Evolutionary conservation across 1,284 basidiomycete genomes (phyloP).

Genomic region (Naganishia albida): DNA sequence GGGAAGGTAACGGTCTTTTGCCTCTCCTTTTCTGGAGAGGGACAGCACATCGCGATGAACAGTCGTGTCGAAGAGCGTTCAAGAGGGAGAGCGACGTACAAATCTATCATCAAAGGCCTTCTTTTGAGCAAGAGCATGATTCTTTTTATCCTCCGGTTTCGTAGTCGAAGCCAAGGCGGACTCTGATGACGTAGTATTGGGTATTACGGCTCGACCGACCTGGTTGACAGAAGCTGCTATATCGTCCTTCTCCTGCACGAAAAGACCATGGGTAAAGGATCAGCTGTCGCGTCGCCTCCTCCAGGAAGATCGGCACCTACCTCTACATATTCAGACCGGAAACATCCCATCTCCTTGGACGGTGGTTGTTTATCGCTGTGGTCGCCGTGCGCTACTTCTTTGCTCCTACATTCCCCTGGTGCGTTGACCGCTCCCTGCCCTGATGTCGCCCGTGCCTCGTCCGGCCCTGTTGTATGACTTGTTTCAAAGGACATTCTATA

Average conservation of each 20-base stretch:
- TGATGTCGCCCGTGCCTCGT: background rate
- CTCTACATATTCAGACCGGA: background rate
- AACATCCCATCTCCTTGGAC: background rate
- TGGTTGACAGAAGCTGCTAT: background rate
- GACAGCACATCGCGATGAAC: background rate
- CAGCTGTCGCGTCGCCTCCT: background rate
- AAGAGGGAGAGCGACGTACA: slow-evolving; percentile 3
- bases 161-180: slow-evolving; percentile 1
- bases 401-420: background rate
- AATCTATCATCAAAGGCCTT: slow-evolving; percentile 34
- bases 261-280: too few species aligned
- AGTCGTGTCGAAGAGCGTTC: background rate
- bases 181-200: background rate
- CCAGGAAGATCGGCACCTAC: background rate
- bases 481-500: slow-evolving; percentile 6
- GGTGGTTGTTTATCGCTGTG: background rate
- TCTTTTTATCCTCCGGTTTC: slow-evolving; percentile 27
- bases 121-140: slow-evolving; percentile 30
- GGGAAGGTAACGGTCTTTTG: slow-evolving; percentile 28
- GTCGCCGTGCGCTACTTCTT: background rate
- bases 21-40: slow-evolving; percentile 31
- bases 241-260: background rate
- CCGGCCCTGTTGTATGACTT: background rate
- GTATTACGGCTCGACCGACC: too few species aligned
- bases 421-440: background rate